Base-by-base conservation (phyloP, 306 rosid genomes). In the Leucaena leucocephala region DNA sequence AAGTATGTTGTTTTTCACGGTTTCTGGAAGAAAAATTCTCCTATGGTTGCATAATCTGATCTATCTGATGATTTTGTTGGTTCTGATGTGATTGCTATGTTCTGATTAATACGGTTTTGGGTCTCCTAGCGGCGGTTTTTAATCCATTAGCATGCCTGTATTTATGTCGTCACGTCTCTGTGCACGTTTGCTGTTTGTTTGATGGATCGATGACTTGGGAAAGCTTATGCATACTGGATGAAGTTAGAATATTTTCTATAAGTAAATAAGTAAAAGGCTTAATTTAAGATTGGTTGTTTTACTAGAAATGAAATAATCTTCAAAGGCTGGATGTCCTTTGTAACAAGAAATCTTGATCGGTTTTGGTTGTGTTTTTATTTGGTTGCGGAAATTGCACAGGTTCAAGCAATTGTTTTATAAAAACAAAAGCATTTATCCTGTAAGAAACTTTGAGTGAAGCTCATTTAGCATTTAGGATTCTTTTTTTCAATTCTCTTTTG, bases 21-120 rank as follows among this genome's bases (percentile, higher is more conserved):
- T 74, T 52, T 40, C 17, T 3, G n/a, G 19, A 6, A 19, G 7
- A n/a, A 2, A 1, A 48, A 7, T 63, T 48, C 40, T 16, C 79
- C 17, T 57, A 74, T 80, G 73, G 59, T 84, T 68, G 10, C 50
- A 43, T 75, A 13, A 63, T 73, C 45, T 69, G 46, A 36, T 68
- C 42, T 50, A 1, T 39, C 35, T 61, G 80, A 22, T 58, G 36
- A 61, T 7, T 13, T 17, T 58, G 21, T 4, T 39, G 3, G 19
- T n/a, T 79, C 75, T 68, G 64, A 46, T 12, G 21, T 22, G 44
- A 12, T 22, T 79, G 43, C 67, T 8, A 8, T 14, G 5, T 50
- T 17, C 68, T 74, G 64, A n/a, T 71, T 76, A 21, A 21, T 46
- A 12, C 9, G 11, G 63, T 36, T 19, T 83, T 46, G 66, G 79